These are phyloP conservation scores for Chenopodium formosanum DNA, from an alignment of 148 eudicot genomes.

Conservation along the genomic window DNA sequence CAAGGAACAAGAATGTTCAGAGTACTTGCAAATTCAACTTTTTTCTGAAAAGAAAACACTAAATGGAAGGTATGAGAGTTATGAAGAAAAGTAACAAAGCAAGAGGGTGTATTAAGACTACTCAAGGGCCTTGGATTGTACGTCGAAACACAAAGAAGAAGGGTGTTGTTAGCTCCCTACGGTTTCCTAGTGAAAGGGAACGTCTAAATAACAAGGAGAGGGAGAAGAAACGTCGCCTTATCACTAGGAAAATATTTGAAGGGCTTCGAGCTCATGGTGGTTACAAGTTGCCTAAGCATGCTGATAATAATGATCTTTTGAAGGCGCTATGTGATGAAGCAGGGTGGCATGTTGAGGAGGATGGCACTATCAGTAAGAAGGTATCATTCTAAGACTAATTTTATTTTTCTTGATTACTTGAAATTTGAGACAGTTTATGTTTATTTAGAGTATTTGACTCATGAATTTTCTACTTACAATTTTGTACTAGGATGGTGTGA, in stretches of 20 bases:
- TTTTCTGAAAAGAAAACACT: not conserved
- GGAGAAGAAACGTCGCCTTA: conserved; percentile 36
- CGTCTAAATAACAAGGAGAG: conserved; percentile 39
- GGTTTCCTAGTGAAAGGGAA: conserved; percentile 39
- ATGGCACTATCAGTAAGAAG: conserved; percentile 41
- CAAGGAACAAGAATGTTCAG: not conserved
- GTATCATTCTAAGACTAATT: conserved; percentile 2
- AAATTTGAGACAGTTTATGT: not conserved
- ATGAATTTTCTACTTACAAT: not conserved
- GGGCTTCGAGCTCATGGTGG: conserved; percentile 41
- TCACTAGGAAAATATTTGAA: conserved; percentile 25
- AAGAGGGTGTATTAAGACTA: conserved; percentile 31
- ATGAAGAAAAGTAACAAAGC: conserved; percentile 14
- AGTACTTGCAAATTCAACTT: not conserved
- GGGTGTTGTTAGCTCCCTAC: conserved; percentile 36
- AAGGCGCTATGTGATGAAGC: conserved; percentile 43
- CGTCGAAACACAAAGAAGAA: conserved; percentile 33
- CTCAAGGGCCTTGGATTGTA: conserved; percentile 48
- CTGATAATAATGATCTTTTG: conserved; percentile 40
- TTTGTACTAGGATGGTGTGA: conserved; percentile 10
- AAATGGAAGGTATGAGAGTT: not conserved
- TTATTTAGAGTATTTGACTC: not conserved
- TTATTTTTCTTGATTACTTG: not conserved
- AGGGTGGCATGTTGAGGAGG: conserved; percentile 40
- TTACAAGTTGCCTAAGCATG: conserved; percentile 35